Base-by-base conservation (phyloP, 352 stramenopile species). In the Globisporangium emineosum region DNA sequence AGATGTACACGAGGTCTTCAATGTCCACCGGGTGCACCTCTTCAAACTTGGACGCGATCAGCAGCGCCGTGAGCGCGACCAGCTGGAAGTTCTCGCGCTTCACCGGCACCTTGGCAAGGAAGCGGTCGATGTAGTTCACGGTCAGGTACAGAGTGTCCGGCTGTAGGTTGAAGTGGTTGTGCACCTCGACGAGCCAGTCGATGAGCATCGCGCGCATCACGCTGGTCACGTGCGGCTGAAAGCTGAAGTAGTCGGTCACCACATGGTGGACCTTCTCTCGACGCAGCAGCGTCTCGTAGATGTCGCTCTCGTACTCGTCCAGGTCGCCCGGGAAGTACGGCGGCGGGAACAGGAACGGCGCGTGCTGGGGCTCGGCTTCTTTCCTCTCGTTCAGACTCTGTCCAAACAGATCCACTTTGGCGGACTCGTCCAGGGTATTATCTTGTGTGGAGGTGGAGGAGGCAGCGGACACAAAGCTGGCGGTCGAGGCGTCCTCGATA, bases 11-110 rank as follows among this genome's bases (percentile, higher is more conserved):
- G 42, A 99, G 80, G 71, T 99, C 97, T 19, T 90, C 75, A 56
- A 99, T 90, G 73, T 99, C 95, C 15, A 97, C 96, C 12, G 96
- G 95, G 70, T 99, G 99, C 59, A 99, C 99, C 75, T 99, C 98
- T 72, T 99, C 98, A 76, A 99, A 99, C 83, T 99, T 99, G 27
- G 97, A 98, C 15, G 97, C 97, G 61, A 99, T 93, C 65, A 99
- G 84, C 61, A 99, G 89, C 47, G 90, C 86, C 3, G 96, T 96
- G 42, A 99, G 88, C 30, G 97, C 96, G 56, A 99, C 94, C 43
- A 99, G 92, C 79, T 99, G 98, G 57, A 99, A 95, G 61, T 98
- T 96, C 40, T 90, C 86, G 30, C 94, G 86, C 21, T 86, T 89
- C 5, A 99, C 94, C 45, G 91, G 62, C 21, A 81, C 75, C 21